These are phyloP conservation scores for Aureobasidium musti DNA, from an alignment of 2,329 filamentous ascomycete species.

Conservation along the genomic window DNA sequence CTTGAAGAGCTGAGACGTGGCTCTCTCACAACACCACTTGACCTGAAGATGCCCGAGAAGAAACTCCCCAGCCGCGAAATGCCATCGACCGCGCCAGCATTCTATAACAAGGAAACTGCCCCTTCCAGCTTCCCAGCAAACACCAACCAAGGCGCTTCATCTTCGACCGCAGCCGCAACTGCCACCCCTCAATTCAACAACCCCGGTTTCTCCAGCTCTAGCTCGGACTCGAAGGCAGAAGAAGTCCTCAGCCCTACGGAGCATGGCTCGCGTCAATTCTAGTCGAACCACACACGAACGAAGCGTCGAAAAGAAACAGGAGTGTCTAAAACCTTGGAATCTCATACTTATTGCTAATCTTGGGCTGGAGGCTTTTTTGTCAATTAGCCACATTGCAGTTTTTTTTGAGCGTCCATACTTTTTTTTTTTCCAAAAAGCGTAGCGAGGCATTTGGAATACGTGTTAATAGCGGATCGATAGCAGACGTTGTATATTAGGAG, in stretches of 20 bases:
- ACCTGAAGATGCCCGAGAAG: conserved; percentile 38
- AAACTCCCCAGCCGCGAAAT: conserved; percentile 39
- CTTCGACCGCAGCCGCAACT: not conserved
- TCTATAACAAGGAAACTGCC: not conserved
- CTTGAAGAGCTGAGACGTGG: conserved; percentile 52
- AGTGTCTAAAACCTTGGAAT: not conserved
- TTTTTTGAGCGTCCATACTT: not conserved
- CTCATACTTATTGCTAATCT: not conserved
- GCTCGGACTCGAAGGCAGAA: not conserved
- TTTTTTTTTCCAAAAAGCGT: not conserved
- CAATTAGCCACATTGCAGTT: not conserved
- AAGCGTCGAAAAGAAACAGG: conserved; percentile 1
- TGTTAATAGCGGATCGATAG: not conserved
- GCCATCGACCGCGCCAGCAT: conserved; percentile 32
- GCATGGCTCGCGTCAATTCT: conserved; percentile 29
- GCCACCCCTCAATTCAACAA: conserved; percentile 15
- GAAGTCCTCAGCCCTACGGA: conserved; percentile 27
- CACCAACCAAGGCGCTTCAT: not conserved
- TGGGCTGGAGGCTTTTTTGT: not conserved
- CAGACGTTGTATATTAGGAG: not conserved
- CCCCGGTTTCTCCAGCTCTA: not conserved
- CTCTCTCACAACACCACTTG: conserved; percentile 42
- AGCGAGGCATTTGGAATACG: conserved; percentile 9
- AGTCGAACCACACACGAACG: not conserved
- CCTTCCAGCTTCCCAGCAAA: not conserved